phyloP scores from a whole-genome alignment of 768 basidiomycete species.

The Pulveroboletus ravenelii region DNA sequence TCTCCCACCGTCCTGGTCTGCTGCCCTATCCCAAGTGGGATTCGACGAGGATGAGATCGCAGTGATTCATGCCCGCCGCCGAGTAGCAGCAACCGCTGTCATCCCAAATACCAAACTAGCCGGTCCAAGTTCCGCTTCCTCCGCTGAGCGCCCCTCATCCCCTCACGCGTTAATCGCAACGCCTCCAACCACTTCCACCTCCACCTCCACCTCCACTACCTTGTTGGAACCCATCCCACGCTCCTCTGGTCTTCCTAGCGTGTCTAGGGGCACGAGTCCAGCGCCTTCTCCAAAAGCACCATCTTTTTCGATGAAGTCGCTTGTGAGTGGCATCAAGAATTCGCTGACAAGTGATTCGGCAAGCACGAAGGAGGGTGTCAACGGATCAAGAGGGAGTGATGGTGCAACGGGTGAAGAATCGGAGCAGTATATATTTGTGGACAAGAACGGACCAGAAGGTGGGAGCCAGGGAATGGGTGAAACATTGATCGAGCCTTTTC shows the following conservation, averaged over 20 bases:
- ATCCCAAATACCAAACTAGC: slow-evolving; percentile 3
- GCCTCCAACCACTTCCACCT: slow-evolving; percentile 19
- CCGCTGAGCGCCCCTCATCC: slow-evolving; percentile 9
- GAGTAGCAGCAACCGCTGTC: slow-evolving; percentile 12
- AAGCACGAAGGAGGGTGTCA: slow-evolving; percentile 3
- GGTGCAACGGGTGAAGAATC: slow-evolving; percentile 9
- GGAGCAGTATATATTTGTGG: slow-evolving; percentile 27
- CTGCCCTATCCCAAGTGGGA: slow-evolving; percentile 55
- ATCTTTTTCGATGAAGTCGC: slow-evolving; percentile 20
- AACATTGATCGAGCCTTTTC: slow-evolving; percentile 19
- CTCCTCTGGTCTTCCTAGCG: slow-evolving; percentile 12
- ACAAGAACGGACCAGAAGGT: slow-evolving; percentile 11
- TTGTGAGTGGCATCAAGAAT: slow-evolving; percentile 20
- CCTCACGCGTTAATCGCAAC: slow-evolving; percentile 7
- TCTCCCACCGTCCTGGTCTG: slow-evolving; percentile 70
- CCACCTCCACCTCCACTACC: slow-evolving; percentile 21
- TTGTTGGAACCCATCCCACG: slow-evolving; percentile 23
- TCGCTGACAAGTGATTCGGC: slow-evolving; percentile 15
- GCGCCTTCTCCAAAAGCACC: slow-evolving; percentile 16
- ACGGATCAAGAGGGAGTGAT: not conserved
- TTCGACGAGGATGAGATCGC: slow-evolving; percentile 68
- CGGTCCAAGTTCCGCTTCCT: slow-evolving; percentile 1
- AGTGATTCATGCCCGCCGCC: slow-evolving; percentile 44
- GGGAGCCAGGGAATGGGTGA: slow-evolving; percentile 10
- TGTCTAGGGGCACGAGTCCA: not conserved